Percentiles rank a stretch among this genome's conserved stretches.
Evolutionary conservation across 768 basidiomycete genomes (phyloP).

Genomic region (Mycena epipterygia): DNA sequence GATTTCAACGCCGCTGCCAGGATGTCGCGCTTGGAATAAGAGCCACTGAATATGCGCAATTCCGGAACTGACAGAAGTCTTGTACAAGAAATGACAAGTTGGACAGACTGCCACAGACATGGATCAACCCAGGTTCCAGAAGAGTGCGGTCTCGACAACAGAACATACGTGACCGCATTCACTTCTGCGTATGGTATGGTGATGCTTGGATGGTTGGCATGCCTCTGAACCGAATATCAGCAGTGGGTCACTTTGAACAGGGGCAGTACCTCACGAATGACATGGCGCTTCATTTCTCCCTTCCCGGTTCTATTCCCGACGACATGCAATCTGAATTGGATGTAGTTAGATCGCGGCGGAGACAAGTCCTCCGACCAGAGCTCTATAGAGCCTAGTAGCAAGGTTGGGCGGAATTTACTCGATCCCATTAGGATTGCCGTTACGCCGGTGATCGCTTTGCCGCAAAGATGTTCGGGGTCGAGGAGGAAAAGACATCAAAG

Average conservation of each 20-base stretch:
- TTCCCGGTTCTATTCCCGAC: background rate
- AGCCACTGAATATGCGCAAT: background rate
- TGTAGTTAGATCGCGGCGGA: background rate
- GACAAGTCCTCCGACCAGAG: background rate
- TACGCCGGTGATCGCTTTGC: background rate
- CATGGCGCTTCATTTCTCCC: background rate
- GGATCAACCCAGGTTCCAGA: background rate
- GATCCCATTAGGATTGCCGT: too few species aligned
- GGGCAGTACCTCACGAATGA: background rate
- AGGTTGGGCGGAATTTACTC: too few species aligned
- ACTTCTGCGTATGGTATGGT: background rate
- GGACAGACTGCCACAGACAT: background rate
- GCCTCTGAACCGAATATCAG: background rate
- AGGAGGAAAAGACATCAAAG: background rate
- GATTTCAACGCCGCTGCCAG: constrained; percentile 15
- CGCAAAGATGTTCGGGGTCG: background rate
- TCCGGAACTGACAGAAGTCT: background rate
- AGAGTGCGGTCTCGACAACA: background rate
- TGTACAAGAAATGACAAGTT: background rate
- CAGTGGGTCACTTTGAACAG: background rate
- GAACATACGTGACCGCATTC: background rate
- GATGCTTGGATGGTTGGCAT: background rate
- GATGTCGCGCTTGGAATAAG: background rate
- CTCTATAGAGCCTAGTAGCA: too few species aligned
- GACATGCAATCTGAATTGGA: background rate